Percentiles rank a stretch among this genome's conserved stretches.
Conservation (phyloP, 2,329 filamentous ascomycete genomes). For the Polychaeton citri region DNA sequence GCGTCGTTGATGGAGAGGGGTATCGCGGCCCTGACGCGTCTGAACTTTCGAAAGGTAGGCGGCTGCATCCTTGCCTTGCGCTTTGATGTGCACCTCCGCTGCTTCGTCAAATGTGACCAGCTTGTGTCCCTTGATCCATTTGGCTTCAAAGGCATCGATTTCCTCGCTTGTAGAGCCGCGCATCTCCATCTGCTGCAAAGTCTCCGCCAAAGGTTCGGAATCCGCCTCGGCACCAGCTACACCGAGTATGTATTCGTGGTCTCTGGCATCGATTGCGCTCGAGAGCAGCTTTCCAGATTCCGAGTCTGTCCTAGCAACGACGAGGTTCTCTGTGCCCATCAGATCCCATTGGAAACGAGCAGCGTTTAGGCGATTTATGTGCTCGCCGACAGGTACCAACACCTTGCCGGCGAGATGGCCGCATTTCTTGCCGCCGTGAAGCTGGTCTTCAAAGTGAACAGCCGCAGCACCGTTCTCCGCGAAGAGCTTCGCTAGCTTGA, state of each 20-base stretch:
- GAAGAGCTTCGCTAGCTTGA: slow-evolving; percentile 95
- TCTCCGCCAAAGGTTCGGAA: slow-evolving; percentile 73
- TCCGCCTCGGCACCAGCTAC: slow-evolving; percentile 49
- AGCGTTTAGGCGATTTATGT: slow-evolving; percentile 88
- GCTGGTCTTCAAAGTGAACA: slow-evolving; percentile 95
- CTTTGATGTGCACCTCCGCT: slow-evolving; percentile 29
- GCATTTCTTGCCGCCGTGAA: slow-evolving; percentile 97
- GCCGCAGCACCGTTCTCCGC: slow-evolving; percentile 93
- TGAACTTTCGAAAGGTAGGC: slow-evolving; percentile 14
- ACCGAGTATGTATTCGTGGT: slow-evolving; percentile 94
- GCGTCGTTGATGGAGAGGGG: slow-evolving; percentile 67
- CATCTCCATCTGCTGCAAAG: slow-evolving; percentile 78
- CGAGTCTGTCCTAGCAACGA: slow-evolving; percentile 90
- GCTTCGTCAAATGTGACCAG: slow-evolving; percentile 83
- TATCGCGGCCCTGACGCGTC: slow-evolving; percentile 47
- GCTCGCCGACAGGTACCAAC: slow-evolving; percentile 81
- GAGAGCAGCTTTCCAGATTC: slow-evolving; percentile 86
- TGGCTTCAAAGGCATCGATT: slow-evolving; percentile 72
- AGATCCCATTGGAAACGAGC: slow-evolving; percentile 96
- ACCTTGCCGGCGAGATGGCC: slow-evolving; percentile 95
- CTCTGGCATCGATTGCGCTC: slow-evolving; percentile 81
- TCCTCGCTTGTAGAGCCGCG: slow-evolving; percentile 63
- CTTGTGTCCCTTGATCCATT: slow-evolving; percentile 77
- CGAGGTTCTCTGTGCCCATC: slow-evolving; percentile 89
- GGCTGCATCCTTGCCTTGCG: slow-evolving; percentile 15